Evolutionary conservation across 1,139 yeast genomes (phyloP).

Genomic region (Blastobotrys ciferrii): DNA sequence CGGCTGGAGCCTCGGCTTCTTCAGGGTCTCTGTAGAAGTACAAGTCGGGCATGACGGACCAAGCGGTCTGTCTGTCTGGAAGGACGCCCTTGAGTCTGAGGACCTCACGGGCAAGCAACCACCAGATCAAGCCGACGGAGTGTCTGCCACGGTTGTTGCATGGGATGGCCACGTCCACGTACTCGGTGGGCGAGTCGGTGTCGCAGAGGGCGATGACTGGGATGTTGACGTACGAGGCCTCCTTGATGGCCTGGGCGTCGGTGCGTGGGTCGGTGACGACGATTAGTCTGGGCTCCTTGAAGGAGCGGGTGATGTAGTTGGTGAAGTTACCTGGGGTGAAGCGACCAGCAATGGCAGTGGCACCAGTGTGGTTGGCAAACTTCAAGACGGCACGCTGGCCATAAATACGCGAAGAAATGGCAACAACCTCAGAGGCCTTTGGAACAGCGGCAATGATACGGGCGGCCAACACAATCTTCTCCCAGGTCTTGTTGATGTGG

Average conservation of each 20-base stretch:
- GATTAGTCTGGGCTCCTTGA: slow-evolving; percentile 99
- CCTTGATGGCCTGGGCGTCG: slow-evolving; percentile 99
- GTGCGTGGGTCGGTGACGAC: slow-evolving; percentile 99
- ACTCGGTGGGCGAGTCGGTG: slow-evolving; percentile 98
- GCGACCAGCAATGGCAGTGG: slow-evolving; percentile 99
- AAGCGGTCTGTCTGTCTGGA: slow-evolving; percentile 94
- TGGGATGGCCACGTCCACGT: slow-evolving; percentile 99
- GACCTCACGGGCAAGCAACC: slow-evolving; percentile 99
- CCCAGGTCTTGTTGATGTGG: slow-evolving; percentile 99
- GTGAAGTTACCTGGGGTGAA: slow-evolving; percentile 99
- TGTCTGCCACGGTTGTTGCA: slow-evolving; percentile 99
- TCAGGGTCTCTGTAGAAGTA: slow-evolving; percentile 99
- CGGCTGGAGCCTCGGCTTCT: slow-evolving; percentile 87
- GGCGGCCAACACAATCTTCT: slow-evolving; percentile 99
- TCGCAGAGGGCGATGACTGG: slow-evolving; percentile 99
- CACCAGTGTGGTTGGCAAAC: slow-evolving; percentile 99
- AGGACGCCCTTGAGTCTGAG: slow-evolving; percentile 98
- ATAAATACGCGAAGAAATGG: slow-evolving; percentile 98
- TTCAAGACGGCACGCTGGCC: slow-evolving; percentile 99
- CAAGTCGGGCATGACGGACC: slow-evolving; percentile 99
- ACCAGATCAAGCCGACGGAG: slow-evolving; percentile 99
- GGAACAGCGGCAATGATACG: slow-evolving; percentile 99
- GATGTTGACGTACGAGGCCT: slow-evolving; percentile 99
- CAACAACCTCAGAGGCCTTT: slow-evolving; percentile 97
- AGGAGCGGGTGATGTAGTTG: slow-evolving; percentile 99